These are phyloP conservation scores for Colletotrichum tropicale DNA, from an alignment of 2,329 filamentous ascomycete genomes.

Conservation along the genomic window DNA sequence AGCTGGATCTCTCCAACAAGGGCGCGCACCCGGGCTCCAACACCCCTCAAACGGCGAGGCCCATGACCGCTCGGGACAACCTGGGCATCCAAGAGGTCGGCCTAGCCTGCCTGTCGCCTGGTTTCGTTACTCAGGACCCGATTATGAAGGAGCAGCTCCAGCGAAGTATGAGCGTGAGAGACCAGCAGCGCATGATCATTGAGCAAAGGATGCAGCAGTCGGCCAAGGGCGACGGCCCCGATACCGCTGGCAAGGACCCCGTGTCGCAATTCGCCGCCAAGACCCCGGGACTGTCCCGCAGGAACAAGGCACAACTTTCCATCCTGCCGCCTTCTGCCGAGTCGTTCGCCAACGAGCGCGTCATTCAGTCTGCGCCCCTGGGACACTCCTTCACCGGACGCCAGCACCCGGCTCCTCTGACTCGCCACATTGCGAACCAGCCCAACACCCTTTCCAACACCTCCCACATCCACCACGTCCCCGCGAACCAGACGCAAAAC, in stretches of 20 bases:
- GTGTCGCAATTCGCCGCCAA: conserved; percentile 62
- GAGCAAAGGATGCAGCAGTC: conserved; percentile 87
- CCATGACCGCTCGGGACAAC: conserved; percentile 79
- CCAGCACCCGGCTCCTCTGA: conserved; percentile 76
- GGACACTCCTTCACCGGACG: conserved; percentile 95
- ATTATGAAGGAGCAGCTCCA: conserved; percentile 95
- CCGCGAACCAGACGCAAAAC: conserved; percentile 87
- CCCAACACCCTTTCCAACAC: conserved; percentile 82
- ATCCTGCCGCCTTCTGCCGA: conserved; percentile 95
- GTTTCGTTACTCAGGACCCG: conserved; percentile 96
- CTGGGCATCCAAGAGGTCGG: conserved; percentile 91
- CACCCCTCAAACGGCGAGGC: conserved; percentile 67
- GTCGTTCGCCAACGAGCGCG: conserved; percentile 90
- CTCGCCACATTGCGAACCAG: conserved; percentile 80
- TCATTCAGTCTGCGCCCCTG: conserved; percentile 95
- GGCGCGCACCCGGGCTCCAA: conserved; percentile 55
- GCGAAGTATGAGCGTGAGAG: conserved; percentile 88
- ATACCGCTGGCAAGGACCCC: conserved; percentile 55
- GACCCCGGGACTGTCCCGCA: conserved; percentile 74
- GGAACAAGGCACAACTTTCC: conserved; percentile 84
- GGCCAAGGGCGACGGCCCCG: conserved; percentile 73
- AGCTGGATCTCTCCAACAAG: conserved; percentile 74
- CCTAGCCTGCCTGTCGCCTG: conserved; percentile 90
- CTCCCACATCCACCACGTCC: conserved; percentile 89
- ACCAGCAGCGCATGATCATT: conserved; percentile 94